Evolutionary conservation across 257 asterid genomes (phyloP), one percentile per base, ranked within the genome.

Genomic region (Parsonsia alboflavescens): DNA sequence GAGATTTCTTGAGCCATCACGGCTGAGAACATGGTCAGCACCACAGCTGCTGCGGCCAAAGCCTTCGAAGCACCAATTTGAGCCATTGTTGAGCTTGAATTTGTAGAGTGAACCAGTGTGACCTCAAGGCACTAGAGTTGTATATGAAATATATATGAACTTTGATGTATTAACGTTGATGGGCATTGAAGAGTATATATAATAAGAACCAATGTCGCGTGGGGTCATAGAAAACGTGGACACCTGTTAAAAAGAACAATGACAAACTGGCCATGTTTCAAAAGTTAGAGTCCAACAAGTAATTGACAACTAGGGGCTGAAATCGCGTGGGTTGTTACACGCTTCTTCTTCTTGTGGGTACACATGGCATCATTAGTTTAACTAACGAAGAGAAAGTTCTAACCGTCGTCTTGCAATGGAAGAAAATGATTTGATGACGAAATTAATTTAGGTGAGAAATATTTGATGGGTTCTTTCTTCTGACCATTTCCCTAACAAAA

Each of bases 251-350:
- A 19, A 62, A 17, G 49, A 64, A 64, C 70, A 39, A 39, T 36
- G 70, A 64, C 70, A 64, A 64, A 64, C 70, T 64, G 70, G 49
- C 70, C 49, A 30, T 33, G 68, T 62, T 62, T 33, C 11, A 15
- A 64, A 64, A 44, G 42, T 61, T 33, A 2, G 48, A 64, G 69
- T 64, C 49, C 49, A 36, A 64, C 28, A 64, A 39, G 70, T 65
- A 65, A 65, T 33, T 65, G 70, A 65, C 0, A 17, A 65, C 39
- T 19, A 65, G 70, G 19, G 70, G 50, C 6, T 28, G 24, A 62
- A 62, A 45, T 30, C 68, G 68, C 8, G 16, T 62, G 45, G 41
- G 50, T 65, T 17, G 70, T 39, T 64, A 49, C 48, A 64, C 70
- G 70, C 70, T 65, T 65, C 70, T 39, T 64, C 8, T 33, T 3